Percentiles rank a stretch among this genome's conserved stretches.
phyloP scores from a whole-genome alignment of 1,284 basidiomycete species.

The Ustilago trichophora region DNA sequence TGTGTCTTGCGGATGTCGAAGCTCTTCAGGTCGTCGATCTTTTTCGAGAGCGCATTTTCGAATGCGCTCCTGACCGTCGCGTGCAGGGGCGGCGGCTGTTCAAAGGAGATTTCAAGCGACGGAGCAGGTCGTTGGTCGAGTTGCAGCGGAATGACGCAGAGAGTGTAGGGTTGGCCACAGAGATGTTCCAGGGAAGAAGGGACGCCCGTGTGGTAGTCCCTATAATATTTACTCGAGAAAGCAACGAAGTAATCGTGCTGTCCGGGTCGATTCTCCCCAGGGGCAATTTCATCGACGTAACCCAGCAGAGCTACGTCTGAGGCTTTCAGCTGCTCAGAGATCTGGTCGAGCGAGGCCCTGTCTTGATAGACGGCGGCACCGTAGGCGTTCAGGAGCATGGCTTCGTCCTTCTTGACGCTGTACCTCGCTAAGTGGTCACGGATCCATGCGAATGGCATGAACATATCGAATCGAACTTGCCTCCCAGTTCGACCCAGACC shows the following conservation, averaged over 20 bases:
- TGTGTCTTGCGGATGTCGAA: slow-evolving; percentile 22
- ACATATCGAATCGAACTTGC: slow-evolving; percentile 17
- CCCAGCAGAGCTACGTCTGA: slow-evolving; percentile 28
- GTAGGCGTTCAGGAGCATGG: slow-evolving; percentile 17
- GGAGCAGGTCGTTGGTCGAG: slow-evolving; percentile 19
- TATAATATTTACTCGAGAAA: slow-evolving; percentile 29
- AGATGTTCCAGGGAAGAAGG: slow-evolving; percentile 10
- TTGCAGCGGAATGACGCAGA: slow-evolving; percentile 25
- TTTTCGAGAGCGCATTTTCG: slow-evolving; percentile 8
- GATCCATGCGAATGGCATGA: slow-evolving; percentile 28
- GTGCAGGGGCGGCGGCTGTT: slow-evolving; percentile 1
- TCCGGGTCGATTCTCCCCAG: background rate
- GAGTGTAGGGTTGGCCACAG: slow-evolving; percentile 3
- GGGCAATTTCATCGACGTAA: background rate
- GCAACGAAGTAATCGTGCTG: slow-evolving; percentile 19
- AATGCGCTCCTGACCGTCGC: slow-evolving; percentile 8
- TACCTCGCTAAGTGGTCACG: slow-evolving; percentile 16
- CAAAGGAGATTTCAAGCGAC: slow-evolving; percentile 4
- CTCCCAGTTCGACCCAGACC: slow-evolving; percentile 11
- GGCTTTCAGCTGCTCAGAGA: slow-evolving; percentile 24
- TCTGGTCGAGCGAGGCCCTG: slow-evolving; percentile 15
- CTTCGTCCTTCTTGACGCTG: slow-evolving; percentile 1
- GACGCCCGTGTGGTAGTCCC: slow-evolving; percentile 24
- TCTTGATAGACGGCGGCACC: slow-evolving; percentile 3
- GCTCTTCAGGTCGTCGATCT: slow-evolving; percentile 12